Evolutionary conservation across 192 early-diverging fungal species (phyloP), one percentile per base, ranked within the genome.

Genomic region (Coemansia sp.): DNA sequence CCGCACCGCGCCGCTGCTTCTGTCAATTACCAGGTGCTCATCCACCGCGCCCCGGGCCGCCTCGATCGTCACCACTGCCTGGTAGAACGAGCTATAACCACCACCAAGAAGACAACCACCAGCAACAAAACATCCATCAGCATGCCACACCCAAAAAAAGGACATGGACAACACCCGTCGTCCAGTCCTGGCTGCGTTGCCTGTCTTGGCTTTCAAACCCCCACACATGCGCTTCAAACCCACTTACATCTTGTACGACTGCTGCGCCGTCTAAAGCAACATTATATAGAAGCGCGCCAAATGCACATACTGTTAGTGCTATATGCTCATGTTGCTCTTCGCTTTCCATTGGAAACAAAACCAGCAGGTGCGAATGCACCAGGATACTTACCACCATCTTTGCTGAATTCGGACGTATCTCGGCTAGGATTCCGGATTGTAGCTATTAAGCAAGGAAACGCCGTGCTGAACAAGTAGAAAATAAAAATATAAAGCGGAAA

Each of bases 21-120:
- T 75, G 60, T 77, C 72, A 36, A 83, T 78, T 6, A 53, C 61
- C 60, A 83, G 62, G 21, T 68, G 75, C 58, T 74, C 72, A 15
- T 67, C 75, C 33, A 66, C 70, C 15, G 72, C 62, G 26, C 75
- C 81, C 14, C 76, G 65, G 26, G 67, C 64, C 12, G 79, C 73
- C 62, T 82, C 79, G 30, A 82, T 60, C 0, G 71, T 72, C 7
- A 82, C 78, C n/a, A 67, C 67, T 14, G 73, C 46, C 41, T 60
- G 74, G 53, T 81, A 76, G 41, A 81, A 81, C 64, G 79, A 72
- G 60, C 77, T 80, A 80, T 38, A 65, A 14, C 16, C 5, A n/a
- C 4, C 4, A 34, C 30, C 18, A 34, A 62, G 11, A 0, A 12
- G 16, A 26, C 6, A 45, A 30, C 30, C 45, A 30, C 45, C 38